Base-by-base conservation (phyloP, 192 early-diverging fungal species). In the Backusella psychrophila region DNA sequence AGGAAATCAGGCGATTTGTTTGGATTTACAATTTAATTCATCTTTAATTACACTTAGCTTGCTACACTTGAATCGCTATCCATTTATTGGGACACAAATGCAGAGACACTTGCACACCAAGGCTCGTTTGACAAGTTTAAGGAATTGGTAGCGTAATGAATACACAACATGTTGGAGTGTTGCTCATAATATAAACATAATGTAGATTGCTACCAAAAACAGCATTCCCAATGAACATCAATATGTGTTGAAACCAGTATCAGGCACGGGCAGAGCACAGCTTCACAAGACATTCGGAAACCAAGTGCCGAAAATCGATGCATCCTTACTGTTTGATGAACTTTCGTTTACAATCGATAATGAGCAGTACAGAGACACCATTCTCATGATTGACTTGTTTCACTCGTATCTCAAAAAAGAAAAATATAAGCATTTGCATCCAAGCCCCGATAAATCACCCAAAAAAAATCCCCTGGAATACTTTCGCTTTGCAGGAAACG, bases 181-280 rank as follows among this genome's bases (percentile, higher is more conserved):
- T n/a, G 34, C 66, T 49, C 26, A 38, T 29, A 3, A 39, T 39
- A 39, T 39, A 39, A 39, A 39, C 38, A 39, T 8, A n/a, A 49
- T 49, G n/a, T 65, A 91, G 85, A 93, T 94, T 81, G 86, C 90
- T 14, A 84, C 85, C 35, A 86, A 85, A 26, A 83, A 89, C 49
- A 82, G 89, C 9, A 77, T 90, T 14, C 87, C 87, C 36, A 82
- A 83, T 35, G 88, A 90, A 42, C 90, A 91, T 66, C 93, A 94
- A 71, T 97, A 96, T 75, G 92, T 99, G 29, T 79, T 99, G 33
- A 92, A 92, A 80, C 98, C 98, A 1, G 96, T 99, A 0, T 95
- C 94, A 19, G 98, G 97, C 4, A 86, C 87, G 41, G 98, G 96
- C 34, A 88, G 91, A 76, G 92, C 91, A 29, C 89, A 86, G 6